phyloP scores from a whole-genome alignment of 768 basidiomycete genomes.

The Coprinopsis marcescibilis region DNA sequence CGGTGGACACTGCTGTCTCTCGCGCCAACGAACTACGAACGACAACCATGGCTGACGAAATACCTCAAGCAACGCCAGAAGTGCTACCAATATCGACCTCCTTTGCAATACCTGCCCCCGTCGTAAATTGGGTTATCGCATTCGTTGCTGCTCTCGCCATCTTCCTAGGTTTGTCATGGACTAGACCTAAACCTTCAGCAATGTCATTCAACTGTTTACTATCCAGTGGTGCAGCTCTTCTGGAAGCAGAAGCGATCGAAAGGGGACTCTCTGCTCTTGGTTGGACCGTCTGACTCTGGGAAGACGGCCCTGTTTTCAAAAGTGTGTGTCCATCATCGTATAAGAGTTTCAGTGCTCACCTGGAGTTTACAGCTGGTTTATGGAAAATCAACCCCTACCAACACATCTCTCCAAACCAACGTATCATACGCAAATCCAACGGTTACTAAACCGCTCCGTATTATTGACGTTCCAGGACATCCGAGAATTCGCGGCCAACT shows the following conservation, averaged over 20 bases:
- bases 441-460: conserved; percentile 38
- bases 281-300: conserved; percentile 71
- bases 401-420: conserved; percentile 76
- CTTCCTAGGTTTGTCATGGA: no score
- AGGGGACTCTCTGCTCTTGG: conserved; percentile 65
- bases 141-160: no score
- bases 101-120: no score
- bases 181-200: no score
- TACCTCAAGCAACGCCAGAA: conserved; percentile 27
- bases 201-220: no score
- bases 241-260: conserved; percentile 37
- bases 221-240: conserved; percentile 39
- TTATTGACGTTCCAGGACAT: conserved; percentile 83
- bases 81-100: conserved; percentile 27
- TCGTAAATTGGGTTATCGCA: no score
- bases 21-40: no score
- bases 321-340: conserved; percentile 32
- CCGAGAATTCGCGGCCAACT: conserved; percentile 75
- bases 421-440: conserved; percentile 41
- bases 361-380: conserved; percentile 51
- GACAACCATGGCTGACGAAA: no score
- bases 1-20: no score
- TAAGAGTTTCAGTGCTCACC: background rate
- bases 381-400: conserved; percentile 56
- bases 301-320: conserved; percentile 75